These are phyloP conservation scores for Aspergillus panamensis DNA, from an alignment of 495 filamentous ascomycete genomes.

Conservation along the genomic window DNA sequence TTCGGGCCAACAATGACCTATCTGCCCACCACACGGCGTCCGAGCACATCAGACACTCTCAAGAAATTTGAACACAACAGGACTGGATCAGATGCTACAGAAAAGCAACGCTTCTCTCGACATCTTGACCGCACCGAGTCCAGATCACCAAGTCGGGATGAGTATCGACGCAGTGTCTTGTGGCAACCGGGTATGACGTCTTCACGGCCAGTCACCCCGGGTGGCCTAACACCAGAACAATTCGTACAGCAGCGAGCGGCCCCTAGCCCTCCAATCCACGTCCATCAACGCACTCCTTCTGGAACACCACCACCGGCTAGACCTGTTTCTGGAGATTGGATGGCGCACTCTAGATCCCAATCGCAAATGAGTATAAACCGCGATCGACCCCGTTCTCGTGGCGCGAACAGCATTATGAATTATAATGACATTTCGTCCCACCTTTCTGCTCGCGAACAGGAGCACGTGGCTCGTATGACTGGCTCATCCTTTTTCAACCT, in stretches of 20 bases:
- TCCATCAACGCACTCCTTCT: constrained; percentile 56
- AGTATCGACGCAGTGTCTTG: constrained; percentile 57
- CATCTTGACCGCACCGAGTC: constrained; percentile 32
- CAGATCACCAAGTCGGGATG: constrained; percentile 43
- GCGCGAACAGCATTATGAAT: constrained; percentile 41
- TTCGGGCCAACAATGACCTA: constrained; percentile 77
- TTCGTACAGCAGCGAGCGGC: constrained; percentile 83
- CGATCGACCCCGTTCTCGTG: constrained; percentile 52
- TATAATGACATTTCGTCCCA: constrained; percentile 57
- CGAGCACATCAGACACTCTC: constrained; percentile 38
- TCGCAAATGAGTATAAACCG: constrained; percentile 34
- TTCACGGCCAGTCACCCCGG: constrained; percentile 44
- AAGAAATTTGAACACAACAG: constrained; percentile 37
- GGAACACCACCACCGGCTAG: constrained; percentile 44
- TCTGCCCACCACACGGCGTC: constrained; percentile 52
- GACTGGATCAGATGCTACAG: constrained; percentile 37
- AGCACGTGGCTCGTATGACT: constrained; percentile 85
- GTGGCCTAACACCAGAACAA: constrained; percentile 63
- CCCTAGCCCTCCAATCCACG: constrained; percentile 47
- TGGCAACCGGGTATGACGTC: constrained; percentile 74
- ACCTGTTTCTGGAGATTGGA: constrained; percentile 55
- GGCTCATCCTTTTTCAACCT: constrained; percentile 77
- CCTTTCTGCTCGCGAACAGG: constrained; percentile 89
- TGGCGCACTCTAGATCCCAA: constrained; percentile 45
- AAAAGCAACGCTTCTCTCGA: constrained; percentile 30